Conservation (phyloP, 768 basidiomycete genomes). For the Cyclocybe cylindracea region DNA sequence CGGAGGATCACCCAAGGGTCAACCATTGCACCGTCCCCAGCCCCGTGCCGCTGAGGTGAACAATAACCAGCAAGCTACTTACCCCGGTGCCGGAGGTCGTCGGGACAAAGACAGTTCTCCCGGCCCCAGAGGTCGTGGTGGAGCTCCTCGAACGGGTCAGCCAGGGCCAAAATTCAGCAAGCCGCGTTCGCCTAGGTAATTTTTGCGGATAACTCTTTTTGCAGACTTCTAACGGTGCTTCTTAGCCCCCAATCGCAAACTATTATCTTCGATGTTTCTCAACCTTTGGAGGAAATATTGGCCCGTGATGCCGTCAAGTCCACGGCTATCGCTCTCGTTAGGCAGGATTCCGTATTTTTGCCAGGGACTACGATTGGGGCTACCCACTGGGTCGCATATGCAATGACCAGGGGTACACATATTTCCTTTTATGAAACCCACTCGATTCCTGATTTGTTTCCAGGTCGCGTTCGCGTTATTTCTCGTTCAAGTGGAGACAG, state of each 20-base stretch:
- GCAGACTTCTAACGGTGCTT: slow-evolving; percentile 6
- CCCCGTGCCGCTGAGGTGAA: slow-evolving; percentile 54
- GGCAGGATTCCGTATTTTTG: slow-evolving; percentile 81
- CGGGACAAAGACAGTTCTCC: slow-evolving; percentile 77
- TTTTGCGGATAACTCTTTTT: not conserved
- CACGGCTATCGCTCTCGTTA: slow-evolving; percentile 88
- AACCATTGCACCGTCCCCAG: slow-evolving; percentile 47
- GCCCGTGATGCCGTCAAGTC: slow-evolving; percentile 81
- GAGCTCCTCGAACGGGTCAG: not conserved
- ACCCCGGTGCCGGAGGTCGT: slow-evolving; percentile 27
- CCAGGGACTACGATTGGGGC: slow-evolving; percentile 89
- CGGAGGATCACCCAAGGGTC: slow-evolving; percentile 65
- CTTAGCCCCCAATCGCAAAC: slow-evolving; percentile 63
- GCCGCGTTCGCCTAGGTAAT: slow-evolving; percentile 56
- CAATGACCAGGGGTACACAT: slow-evolving; percentile 76
- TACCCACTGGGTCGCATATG: slow-evolving; percentile 91
- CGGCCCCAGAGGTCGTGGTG: slow-evolving; percentile 48
- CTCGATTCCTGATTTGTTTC: not conserved
- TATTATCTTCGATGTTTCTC: slow-evolving; percentile 76
- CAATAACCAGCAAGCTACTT: slow-evolving; percentile 35
- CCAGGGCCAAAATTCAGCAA: slow-evolving; percentile 45
- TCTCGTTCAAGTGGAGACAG: slow-evolving; percentile 88
- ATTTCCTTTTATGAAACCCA: not conserved
- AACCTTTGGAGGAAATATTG: slow-evolving; percentile 71
- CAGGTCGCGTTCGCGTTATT: slow-evolving; percentile 84